These are phyloP conservation scores for Eucalyptus albens DNA, from an alignment of 345 rosid species.

Conservation along the genomic window DNA sequence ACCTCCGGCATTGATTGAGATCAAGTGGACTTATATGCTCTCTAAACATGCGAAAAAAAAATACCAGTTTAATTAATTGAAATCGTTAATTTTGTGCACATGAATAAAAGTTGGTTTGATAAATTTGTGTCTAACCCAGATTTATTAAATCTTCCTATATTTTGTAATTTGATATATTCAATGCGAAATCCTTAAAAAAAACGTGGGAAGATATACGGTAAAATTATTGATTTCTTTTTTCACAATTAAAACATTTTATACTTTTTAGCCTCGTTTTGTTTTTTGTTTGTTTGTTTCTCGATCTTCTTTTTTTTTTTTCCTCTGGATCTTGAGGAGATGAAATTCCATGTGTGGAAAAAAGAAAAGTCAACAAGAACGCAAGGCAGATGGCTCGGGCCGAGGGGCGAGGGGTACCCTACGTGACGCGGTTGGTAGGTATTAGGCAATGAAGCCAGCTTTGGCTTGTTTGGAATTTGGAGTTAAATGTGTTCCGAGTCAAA, in stretches of 20 bases:
- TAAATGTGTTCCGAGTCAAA: no score
- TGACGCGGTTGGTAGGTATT: neutral
- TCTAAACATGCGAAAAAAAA: neutral
- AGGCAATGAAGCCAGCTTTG: neutral
- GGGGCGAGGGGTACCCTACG: neutral
- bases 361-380: neutral
- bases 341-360: neutral
- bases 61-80: neutral
- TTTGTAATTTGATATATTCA: neutral
- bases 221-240: neutral
- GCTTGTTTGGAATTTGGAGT: no score
- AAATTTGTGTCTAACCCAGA: neutral
- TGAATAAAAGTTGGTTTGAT: neutral
- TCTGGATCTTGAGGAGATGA: neutral
- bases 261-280: neutral
- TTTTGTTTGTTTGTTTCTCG: neutral
- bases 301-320: no score
- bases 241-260: neutral
- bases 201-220: neutral
- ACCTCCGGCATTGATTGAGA: neutral
- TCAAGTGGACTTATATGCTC: neutral
- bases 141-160: neutral
- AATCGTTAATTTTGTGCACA: neutral
- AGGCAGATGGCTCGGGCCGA: neutral
- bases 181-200: neutral